These are phyloP conservation scores for Fusarium tricinctum DNA, from an alignment of 2,329 filamentous ascomycete species.

Conservation along the genomic window DNA sequence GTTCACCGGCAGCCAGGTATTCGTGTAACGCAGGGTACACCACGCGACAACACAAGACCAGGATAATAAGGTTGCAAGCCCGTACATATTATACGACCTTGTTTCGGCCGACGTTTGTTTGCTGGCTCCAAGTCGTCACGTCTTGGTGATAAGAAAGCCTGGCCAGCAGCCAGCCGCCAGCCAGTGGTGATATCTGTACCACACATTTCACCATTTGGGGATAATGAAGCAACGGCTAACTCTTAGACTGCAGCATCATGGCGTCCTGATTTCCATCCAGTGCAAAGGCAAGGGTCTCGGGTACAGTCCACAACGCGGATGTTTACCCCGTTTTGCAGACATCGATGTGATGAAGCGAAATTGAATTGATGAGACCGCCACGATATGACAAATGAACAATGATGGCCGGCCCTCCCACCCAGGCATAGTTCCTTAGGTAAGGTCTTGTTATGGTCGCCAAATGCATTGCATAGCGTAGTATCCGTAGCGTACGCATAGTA, in stretches of 20 bases:
- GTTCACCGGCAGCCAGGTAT: conserved; percentile 3
- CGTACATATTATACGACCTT: conserved; percentile 8
- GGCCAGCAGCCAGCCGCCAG: background rate
- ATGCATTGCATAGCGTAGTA: conserved; percentile 17
- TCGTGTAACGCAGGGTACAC: conserved; percentile 6
- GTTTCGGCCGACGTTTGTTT: conserved; percentile 19
- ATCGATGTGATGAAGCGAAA: conserved; percentile 35
- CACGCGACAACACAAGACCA: conserved; percentile 15
- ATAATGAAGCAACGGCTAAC: conserved; percentile 23
- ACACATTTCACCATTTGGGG: background rate
- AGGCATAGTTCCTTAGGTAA: background rate
- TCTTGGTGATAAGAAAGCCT: conserved; percentile 24
- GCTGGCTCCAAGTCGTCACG: conserved; percentile 21
- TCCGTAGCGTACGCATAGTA: background rate
- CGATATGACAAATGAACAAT: conserved; percentile 14
- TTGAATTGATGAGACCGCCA: conserved; percentile 30
- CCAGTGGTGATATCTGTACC: conserved; percentile 10
- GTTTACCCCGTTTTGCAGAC: conserved; percentile 39
- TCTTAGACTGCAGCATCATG: conserved; percentile 11
- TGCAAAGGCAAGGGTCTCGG: conserved; percentile 38
- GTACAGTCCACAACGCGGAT: conserved; percentile 26
- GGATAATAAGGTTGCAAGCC: conserved; percentile 1
- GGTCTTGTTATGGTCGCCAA: conserved; percentile 1
- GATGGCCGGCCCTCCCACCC: conserved; percentile 22
- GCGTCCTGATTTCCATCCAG: conserved; percentile 1